Base-by-base conservation (phyloP, 2,329 filamentous ascomycete genomes). In the Parasarocladium wereldwijsianum region DNA sequence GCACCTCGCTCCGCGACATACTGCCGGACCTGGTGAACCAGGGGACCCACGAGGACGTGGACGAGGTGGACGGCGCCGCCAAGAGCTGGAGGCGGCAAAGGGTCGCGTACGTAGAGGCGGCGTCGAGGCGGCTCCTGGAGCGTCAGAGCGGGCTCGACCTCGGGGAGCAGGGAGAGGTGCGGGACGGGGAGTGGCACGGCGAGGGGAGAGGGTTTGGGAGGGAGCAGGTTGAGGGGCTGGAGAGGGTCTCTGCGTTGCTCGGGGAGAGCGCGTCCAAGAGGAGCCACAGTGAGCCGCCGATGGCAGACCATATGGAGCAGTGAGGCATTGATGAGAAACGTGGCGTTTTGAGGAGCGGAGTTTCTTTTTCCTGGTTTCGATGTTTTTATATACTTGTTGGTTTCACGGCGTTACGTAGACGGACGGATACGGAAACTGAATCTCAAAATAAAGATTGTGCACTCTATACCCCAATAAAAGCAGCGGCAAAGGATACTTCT, bases 101-200 rank as follows among this genome's bases (percentile, higher is more conserved):
- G 36, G 64, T 77, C 33, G 69, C 79, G 40, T 96, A 96, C 49
- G 75, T 96, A 28, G 86, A 94, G 54, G 67, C 68, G 32, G 76
- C 85, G 44, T 81, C 82, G 29, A 63, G 72, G 40, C 66, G 79
- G 35, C 81, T 92, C 47, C 58, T 94, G 23, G 82, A 93, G 55
- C 64, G 57, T 17, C 60, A 71, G 25, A 60, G 73, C 26, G 79
- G 79, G 0, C 55, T 86, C 33, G 76, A 83, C 42, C 49, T 79
- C 19, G 73, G 68, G 3, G 49, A 55, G 5, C 55, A 66, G 35
- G 74, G 74, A 8, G 73, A 73, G 43, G 63, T 77, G 27, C 62
- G 67, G 35, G 72, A 76, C 43, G 73, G 72, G 8, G 70, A 76
- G 46, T 73, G 69, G 68, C 68, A 71, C 43, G 66, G 64, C 5